Evolutionary conservation across 139 green algal species (phyloP).

Genomic region (Nannochloris sp.): DNA sequence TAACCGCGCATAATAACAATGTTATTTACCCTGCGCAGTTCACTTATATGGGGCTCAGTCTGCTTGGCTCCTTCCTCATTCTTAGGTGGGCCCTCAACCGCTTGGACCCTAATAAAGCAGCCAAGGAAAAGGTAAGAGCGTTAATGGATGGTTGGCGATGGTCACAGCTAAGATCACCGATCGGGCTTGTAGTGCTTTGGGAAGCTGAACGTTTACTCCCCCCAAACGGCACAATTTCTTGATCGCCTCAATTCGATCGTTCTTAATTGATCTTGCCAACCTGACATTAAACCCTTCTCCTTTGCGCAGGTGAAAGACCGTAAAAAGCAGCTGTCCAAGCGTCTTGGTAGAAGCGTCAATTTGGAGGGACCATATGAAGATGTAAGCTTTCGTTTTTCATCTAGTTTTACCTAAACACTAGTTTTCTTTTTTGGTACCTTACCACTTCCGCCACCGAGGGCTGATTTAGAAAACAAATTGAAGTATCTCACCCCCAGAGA

Average conservation of each 20-base stretch:
- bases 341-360: constrained; percentile 30
- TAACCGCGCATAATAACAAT: too few relatives aligned
- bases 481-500: too few relatives aligned
- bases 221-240: too few relatives aligned
- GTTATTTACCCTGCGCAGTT: too few relatives aligned
- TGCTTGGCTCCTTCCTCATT: constrained; percentile 33
- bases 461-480: too few relatives aligned
- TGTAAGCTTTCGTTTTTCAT: constrained; percentile 13
- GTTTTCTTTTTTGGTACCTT: too few relatives aligned
- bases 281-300: background rate
- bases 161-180: too few relatives aligned
- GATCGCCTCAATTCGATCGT: background rate
- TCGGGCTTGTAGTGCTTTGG: too few relatives aligned
- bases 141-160: too few relatives aligned
- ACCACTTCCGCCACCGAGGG: too few relatives aligned
- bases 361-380: constrained; percentile 35
- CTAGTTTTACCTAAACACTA: too few relatives aligned
- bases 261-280: background rate
- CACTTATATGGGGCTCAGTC: constrained; percentile 26
- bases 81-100: constrained; percentile 33
- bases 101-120: constrained; percentile 26
- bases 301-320: background rate
- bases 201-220: too few relatives aligned
- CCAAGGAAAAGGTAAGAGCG: constrained; percentile 6
- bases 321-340: constrained; percentile 32